Base-by-base conservation (phyloP, 1,284 basidiomycete species). In the Ustilago curta region DNA sequence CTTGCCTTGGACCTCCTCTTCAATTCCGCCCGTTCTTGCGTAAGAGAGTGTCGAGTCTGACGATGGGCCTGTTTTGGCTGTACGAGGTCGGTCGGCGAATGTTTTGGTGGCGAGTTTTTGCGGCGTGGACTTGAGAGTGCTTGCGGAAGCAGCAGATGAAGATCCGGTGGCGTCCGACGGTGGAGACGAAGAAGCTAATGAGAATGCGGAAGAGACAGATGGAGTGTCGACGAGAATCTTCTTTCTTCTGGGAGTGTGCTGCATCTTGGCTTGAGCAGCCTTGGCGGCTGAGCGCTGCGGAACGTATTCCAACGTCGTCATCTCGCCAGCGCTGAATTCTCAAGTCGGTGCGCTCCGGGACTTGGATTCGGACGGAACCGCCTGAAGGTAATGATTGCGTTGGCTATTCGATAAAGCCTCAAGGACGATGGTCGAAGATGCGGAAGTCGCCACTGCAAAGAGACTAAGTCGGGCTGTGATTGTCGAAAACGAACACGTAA, bases 241-340 rank as follows among this genome's bases (percentile, higher is more conserved):
- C 21, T 43, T 23, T 9, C 56, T 21, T 19, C 19, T 45, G 12
- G 55, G 8, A 21, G n/a, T 35, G 9, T 25, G 42, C 56, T 51
- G 50, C 39, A 59, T 18, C 51, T 52, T 64, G 42, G 42, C 52
- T 35, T 55, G 43, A n/a, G 67, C 60, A 8, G 43, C 43, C 48
- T 56, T 59, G 21, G 60, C 67, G 19, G 67, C 60, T 14, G 21
- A 27, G 14, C 60, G 60, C 57, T 63, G 67, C 29, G 67, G 67
- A 7, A 69, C 59, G 29, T 23, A 39, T 35, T 39, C 27, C 29
- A 48, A 27, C 2, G 9, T 19, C 47, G 47, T 31, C 47, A 48
- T 48, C 8, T n/a, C n/a, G 29, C 9, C 47, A 19, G 21, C 29
- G 9, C 47, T 31, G 16, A 12, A 9, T 16, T 21, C 8, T 25